Conservation (phyloP, 306 rosid species). For the Mimosa pudica region DNA sequence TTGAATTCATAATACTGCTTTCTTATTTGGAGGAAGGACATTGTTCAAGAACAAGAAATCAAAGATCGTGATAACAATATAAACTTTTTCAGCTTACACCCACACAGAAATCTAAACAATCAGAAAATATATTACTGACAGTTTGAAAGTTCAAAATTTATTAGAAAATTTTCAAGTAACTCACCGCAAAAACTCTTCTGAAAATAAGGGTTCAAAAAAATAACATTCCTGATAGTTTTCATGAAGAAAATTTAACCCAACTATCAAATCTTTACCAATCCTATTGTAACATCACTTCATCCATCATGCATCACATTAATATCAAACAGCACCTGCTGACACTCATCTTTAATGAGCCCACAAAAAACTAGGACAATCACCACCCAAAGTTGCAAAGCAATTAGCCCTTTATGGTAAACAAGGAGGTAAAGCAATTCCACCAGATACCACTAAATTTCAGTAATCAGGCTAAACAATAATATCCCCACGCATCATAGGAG, state of each 20-base stretch:
- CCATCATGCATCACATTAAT: background rate
- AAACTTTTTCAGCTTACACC: background rate
- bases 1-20: conserved; percentile 1
- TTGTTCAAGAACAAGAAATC: background rate
- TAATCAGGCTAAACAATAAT: background rate
- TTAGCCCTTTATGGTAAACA: background rate
- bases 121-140: background rate
- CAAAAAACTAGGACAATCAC: background rate
- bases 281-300: background rate
- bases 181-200: background rate
- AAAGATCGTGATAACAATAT: background rate
- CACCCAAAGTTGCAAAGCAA: background rate
- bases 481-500: background rate
- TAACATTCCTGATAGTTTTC: background rate
- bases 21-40: background rate
- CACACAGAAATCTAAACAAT: background rate
- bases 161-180: background rate
- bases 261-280: background rate
- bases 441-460: conserved; percentile 26
- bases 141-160: background rate
- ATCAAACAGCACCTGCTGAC: background rate
- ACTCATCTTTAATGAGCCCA: background rate
- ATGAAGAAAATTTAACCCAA: background rate
- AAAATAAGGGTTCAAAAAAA: background rate
- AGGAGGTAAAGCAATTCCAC: conserved; percentile 21